Conservation (phyloP, 1,284 basidiomycete genomes). For the Moesziomyces sp. region DNA sequence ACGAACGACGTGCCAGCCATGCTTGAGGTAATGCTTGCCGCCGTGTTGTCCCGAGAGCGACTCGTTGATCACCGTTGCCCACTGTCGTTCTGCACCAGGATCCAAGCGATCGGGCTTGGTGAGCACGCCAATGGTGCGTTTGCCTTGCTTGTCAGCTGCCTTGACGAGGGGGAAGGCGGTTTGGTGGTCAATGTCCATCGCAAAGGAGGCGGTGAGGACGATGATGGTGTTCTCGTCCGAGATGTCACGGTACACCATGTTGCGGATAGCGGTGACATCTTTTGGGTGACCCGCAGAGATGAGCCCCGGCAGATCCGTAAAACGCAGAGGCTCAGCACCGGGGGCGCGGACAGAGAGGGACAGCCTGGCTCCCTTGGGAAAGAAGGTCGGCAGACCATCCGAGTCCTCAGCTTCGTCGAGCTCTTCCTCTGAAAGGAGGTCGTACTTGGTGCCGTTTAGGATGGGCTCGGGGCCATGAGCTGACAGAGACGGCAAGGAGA, state of each 20-base stretch:
- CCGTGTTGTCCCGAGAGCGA: constrained; percentile 1
- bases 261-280: constrained; percentile 13
- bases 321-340: constrained; percentile 20
- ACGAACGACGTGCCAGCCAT: constrained; percentile 35
- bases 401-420: constrained; percentile 20
- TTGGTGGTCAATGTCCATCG: constrained; percentile 17
- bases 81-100: constrained; percentile 11
- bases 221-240: constrained; percentile 11
- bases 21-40: constrained; percentile 16
- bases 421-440: constrained; percentile 8
- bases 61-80: constrained; percentile 26
- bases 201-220: constrained; percentile 16
- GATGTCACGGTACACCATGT: constrained; percentile 25
- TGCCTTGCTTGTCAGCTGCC: constrained; percentile 2
- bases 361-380: constrained; percentile 13
- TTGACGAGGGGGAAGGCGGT: constrained; percentile 13
- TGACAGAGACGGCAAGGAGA: background rate
- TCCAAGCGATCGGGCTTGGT: constrained; percentile 35
- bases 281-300: constrained; percentile 7
- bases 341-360: constrained; percentile 8
- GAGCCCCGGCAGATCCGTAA: constrained; percentile 30
- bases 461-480: background rate
- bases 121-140: constrained; percentile 24
- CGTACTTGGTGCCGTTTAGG: constrained; percentile 4
- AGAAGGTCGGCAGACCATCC: constrained; percentile 13